Evolutionary conservation across 2,329 filamentous ascomycete genomes (phyloP).

Genomic region (Peltaster fructicola): DNA sequence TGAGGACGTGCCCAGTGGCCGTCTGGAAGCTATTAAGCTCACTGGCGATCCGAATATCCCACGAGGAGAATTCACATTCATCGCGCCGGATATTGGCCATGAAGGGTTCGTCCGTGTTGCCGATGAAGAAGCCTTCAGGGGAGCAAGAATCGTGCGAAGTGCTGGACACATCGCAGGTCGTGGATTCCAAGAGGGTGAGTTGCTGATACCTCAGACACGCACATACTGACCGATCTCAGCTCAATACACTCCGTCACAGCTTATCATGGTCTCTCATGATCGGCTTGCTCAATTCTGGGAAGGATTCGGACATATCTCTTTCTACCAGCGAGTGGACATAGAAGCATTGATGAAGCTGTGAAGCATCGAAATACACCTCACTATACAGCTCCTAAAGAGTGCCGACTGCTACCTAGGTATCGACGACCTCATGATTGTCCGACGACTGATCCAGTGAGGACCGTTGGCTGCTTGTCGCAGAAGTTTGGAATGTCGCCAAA

Average conservation of each 20-base stretch:
- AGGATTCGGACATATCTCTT: conserved; percentile 31
- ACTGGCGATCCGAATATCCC: conserved; percentile 86
- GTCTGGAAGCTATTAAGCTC: conserved; percentile 70
- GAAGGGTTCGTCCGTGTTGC: conserved; percentile 46
- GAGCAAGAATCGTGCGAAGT: conserved; percentile 54
- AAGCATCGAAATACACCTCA: too few relatives aligned
- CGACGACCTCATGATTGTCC: too few relatives aligned
- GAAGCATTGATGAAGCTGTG: conserved; percentile 17
- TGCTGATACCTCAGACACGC: conserved; percentile 1
- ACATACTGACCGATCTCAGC: conserved; percentile 31
- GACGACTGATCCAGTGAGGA: conserved; percentile 16
- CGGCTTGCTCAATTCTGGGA: conserved; percentile 71
- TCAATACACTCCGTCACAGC: conserved; percentile 53
- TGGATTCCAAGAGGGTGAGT: conserved; percentile 55
- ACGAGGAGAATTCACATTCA: conserved; percentile 67
- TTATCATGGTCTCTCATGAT: conserved; percentile 65
- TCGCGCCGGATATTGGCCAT: conserved; percentile 57
- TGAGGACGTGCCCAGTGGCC: conserved; percentile 38
- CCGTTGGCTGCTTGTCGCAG: conserved; percentile 17
- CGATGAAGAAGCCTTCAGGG: conserved; percentile 51
- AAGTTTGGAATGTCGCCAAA: conserved; percentile 21
- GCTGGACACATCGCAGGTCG: conserved; percentile 59
- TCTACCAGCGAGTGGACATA: conserved; percentile 30
- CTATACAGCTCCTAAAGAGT: too few relatives aligned
- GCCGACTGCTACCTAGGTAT: too few relatives aligned